Evolutionary conservation across 1,139 yeast genomes (phyloP), one percentile per base, ranked within the genome.

Genomic region (Geotrichum fermentans): DNA sequence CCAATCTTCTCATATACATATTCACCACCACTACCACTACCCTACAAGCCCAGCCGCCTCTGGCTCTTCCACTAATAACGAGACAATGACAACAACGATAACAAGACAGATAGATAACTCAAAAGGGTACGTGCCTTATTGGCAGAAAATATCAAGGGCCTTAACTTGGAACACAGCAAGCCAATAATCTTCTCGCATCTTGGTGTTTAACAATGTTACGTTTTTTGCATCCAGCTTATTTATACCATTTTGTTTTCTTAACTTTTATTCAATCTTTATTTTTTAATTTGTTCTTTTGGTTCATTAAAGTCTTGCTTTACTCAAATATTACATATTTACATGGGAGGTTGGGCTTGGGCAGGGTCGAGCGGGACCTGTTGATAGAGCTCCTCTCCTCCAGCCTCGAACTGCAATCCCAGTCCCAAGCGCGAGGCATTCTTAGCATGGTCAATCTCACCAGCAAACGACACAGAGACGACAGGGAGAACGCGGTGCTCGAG

Each of bases 341-440:
- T 60, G 37, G 66, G 66, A 43, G 66, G 66, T 22, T 58, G 63
- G 40, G 66, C 61, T 52, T 62, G 66, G 49, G 54, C 44, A 28
- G 54, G 54, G 42, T 52, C 55, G 32, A 53, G 55, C 37, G 56
- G 68, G 53, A 63, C 67, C 59, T 67, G 69, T 56, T 63, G 62
- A 49, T 65, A 62, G 33, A 87, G 78, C 73, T 88, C 92, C 71
- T 88, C 96, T 64, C 85, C 82, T 66, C 97, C 97, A 55, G 96
- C 95, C 74, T 92, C 97, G 58, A 92, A 83, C 74, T 89, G 96
- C 63, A 92, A 77, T 68, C 97, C 98, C 62, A 90, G 80, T 66
- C 98, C 98, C 58, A 90, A 73, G 69, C 83, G 83, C 54, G 92
- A 83, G 53, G 89, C 74, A 67, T 81, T 80, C 74, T 90, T 90